Percentiles rank a stretch among this genome's conserved stretches.
These are phyloP conservation scores for Talaromyces nanjingensis DNA, from an alignment of 495 filamentous ascomycete genomes.

Conservation along the genomic window DNA sequence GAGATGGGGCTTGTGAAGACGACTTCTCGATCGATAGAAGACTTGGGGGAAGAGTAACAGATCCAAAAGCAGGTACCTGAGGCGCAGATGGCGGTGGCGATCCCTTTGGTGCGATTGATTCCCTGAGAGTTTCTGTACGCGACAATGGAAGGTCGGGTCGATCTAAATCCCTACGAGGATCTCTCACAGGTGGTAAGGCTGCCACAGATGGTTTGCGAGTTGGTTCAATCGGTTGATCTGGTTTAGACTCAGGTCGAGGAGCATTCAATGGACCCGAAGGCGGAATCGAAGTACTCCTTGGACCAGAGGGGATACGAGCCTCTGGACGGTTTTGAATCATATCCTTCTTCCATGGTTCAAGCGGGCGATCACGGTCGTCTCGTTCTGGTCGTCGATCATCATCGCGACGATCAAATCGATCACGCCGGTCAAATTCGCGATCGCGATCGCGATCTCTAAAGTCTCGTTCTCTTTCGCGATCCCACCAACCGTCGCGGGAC, in stretches of 20 bases:
- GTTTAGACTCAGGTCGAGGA: conserved; percentile 11
- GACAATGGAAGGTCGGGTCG: conserved; percentile 29
- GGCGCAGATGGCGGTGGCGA: conserved; percentile 74
- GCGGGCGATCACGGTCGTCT: conserved; percentile 54
- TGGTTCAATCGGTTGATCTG: conserved; percentile 30
- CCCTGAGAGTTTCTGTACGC: conserved; percentile 34
- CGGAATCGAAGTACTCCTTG: conserved; percentile 18
- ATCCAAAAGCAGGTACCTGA: conserved; percentile 77
- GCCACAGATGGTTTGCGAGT: conserved; percentile 25
- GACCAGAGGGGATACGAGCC: conserved; percentile 25
- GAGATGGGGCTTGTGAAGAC: conserved; percentile 20
- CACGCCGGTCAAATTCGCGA: conserved; percentile 29
- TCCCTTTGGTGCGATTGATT: conserved; percentile 25
- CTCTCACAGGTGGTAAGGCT: conserved; percentile 19
- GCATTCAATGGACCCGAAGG: conserved; percentile 11
- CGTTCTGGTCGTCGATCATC: conserved; percentile 38
- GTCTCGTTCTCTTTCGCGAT: conserved; percentile 32
- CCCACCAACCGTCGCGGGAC: conserved; percentile 60
- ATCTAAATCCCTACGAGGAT: conserved; percentile 35
- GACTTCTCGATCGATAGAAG: conserved; percentile 23
- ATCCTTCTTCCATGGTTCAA: conserved; percentile 49
- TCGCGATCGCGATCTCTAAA: conserved; percentile 30
- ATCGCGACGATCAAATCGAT: conserved; percentile 40
- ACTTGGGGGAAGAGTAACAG: conserved; percentile 32
- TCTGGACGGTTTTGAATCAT: conserved; percentile 15